These are phyloP conservation scores for Sugiyamaella americana DNA, from an alignment of 805 yeast species.

Conservation along the genomic window DNA sequence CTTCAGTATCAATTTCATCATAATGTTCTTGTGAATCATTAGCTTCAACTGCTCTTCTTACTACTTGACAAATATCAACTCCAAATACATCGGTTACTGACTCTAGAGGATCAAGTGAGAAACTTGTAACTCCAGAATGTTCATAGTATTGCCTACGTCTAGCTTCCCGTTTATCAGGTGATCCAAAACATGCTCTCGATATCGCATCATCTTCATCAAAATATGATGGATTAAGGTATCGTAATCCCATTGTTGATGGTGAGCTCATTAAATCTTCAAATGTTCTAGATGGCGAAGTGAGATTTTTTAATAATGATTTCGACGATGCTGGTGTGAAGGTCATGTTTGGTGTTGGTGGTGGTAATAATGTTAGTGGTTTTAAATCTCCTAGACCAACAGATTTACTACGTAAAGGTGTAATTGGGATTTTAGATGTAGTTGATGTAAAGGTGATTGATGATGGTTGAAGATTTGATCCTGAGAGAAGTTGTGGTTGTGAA, in stretches of 20 bases:
- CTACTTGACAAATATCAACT: slow-evolving; percentile 48
- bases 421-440: slow-evolving; percentile 1
- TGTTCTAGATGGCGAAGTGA: slow-evolving; percentile 24
- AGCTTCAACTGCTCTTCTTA: slow-evolving; percentile 40
- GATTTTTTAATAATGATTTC: slow-evolving; percentile 1
- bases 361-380: slow-evolving; percentile 1
- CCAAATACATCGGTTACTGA: slow-evolving; percentile 48
- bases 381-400: slow-evolving; percentile 17
- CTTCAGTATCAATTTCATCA: slow-evolving; percentile 7
- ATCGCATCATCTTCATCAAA: slow-evolving; percentile 30
- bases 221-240: not conserved
- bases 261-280: slow-evolving; percentile 34
- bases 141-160: slow-evolving; percentile 26
- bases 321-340: not conserved
- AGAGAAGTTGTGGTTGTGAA: not conserved
- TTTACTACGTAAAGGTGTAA: slow-evolving; percentile 7
- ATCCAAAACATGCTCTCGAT: slow-evolving; percentile 32
- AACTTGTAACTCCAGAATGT: slow-evolving; percentile 21
- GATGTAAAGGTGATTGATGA: not conserved
- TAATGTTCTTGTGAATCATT: slow-evolving; percentile 5
- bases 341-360: not conserved
- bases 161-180: slow-evolving; percentile 32
- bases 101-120: slow-evolving; percentile 12
- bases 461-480: not conserved
- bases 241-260: slow-evolving; percentile 12